phyloP scores from a whole-genome alignment of 805 yeast species.

The Starmerella scarabaei region DNA sequence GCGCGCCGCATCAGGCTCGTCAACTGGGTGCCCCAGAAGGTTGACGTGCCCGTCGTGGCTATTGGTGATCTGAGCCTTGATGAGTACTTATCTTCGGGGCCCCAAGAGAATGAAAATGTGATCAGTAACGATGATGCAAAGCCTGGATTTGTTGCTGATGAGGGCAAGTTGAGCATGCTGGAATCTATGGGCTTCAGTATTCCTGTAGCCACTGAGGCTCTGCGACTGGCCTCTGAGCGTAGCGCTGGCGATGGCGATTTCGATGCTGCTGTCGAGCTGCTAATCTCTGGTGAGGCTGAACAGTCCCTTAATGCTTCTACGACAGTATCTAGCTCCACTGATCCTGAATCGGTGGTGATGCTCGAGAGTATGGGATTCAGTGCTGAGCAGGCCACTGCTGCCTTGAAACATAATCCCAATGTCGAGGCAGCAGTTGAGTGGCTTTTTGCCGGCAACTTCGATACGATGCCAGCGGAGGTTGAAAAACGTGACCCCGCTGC shows the following conservation, averaged over 20 bases:
- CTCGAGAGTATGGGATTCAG: constrained; percentile 71
- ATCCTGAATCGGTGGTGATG: constrained; percentile 32
- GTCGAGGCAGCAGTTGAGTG: constrained; percentile 77
- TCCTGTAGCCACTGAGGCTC: constrained; percentile 49
- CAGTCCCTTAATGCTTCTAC: constrained; percentile 29
- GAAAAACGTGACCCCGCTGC: neutral
- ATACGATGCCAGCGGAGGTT: constrained; percentile 46
- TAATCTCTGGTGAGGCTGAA: constrained; percentile 36
- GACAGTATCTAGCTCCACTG: neutral
- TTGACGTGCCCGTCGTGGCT: constrained; percentile 54
- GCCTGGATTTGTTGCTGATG: constrained; percentile 29
- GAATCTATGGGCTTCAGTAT: constrained; percentile 80
- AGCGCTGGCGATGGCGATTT: constrained; percentile 16
- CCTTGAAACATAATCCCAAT: constrained; percentile 50
- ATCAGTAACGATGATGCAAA: constrained; percentile 22
- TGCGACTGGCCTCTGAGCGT: constrained; percentile 58
- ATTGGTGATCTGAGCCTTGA: constrained; percentile 37
- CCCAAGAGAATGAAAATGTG: constrained; percentile 31
- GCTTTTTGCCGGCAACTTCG: constrained; percentile 65
- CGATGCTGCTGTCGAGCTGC: constrained; percentile 82
- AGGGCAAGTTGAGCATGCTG: constrained; percentile 39
- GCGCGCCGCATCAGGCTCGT: constrained; percentile 71
- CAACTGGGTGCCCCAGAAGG: constrained; percentile 82
- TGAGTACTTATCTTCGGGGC: constrained; percentile 32
- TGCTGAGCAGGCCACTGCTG: constrained; percentile 52